Evolutionary conservation across 768 basidiomycete species (phyloP), one percentile per base, ranked within the genome.

Genomic region (Kwoniella pini): DNA sequence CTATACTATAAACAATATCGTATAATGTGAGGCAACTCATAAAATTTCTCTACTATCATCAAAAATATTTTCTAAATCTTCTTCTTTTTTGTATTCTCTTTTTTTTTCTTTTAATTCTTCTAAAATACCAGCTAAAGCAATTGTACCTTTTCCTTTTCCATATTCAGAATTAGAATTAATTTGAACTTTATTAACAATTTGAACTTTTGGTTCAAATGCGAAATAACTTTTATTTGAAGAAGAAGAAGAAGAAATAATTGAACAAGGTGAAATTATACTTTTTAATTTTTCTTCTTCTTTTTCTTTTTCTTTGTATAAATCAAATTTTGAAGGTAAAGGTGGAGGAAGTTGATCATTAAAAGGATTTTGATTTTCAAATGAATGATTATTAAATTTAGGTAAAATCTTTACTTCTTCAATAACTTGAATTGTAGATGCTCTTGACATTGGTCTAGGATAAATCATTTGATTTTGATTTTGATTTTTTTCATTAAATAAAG

Each of bases 381-480:
- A 36, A 19, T 39, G 44, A 11, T n/a, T n/a, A n/a, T n/a, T n/a
- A n/a, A 43, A 12, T 13, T 40, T 21, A 13, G 24, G 44, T 33
- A 55, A 24, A 24, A 33, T 49, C 48, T 33, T 50, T n/a, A 69
- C 71, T 31, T 67, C 68, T 15, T 31, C 33, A 0, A 69, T n/a
- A n/a, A n/a, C n/a, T n/a, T n/a, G n/a, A n/a, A n/a, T 26, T 9
- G 72, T 74, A 3, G 72, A 68, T 15, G 72, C 72, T 13, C 72
- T 57, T 22, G 72, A 74, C 60, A 74, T 62, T 6, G 64, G 72
- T 24, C 72, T 57, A 17, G 72, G 72, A 50, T 70, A 74, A 38
- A 64, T 28, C 28, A 58, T 42, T 26, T 64, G 43, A 36, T 15
- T 36, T 7, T 15, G 7, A 36, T 36, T 36, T 15, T 36, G 33